Percentiles rank a stretch among this genome's conserved stretches.
phyloP scores from a whole-genome alignment of 2,329 filamentous ascomycete species.

The Ophiostoma perfectum region DNA sequence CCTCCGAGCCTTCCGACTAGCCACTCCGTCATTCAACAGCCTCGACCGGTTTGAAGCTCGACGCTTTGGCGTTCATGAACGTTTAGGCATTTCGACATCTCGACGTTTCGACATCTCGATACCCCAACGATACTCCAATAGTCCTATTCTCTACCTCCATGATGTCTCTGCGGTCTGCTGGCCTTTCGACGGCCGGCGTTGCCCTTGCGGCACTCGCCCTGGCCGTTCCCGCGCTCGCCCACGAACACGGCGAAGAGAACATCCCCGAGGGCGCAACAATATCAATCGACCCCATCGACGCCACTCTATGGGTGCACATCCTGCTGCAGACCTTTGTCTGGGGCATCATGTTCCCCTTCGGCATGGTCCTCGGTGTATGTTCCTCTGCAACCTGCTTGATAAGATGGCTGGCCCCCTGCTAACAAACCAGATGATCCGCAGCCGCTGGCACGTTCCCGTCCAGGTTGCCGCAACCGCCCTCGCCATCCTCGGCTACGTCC shows the following conservation, averaged over 20 bases:
- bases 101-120: not conserved
- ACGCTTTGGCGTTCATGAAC: no score
- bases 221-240: slow-evolving; percentile 32
- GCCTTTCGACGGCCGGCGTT: slow-evolving; percentile 7
- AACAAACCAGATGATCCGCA: slow-evolving; percentile 66
- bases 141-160: not conserved
- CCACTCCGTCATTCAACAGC: not conserved
- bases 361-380: slow-evolving; percentile 88
- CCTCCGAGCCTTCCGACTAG: slow-evolving; percentile 17
- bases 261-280: slow-evolving; percentile 65
- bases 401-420: not conserved
- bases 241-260: slow-evolving; percentile 48
- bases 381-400: not conserved
- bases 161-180: slow-evolving; percentile 15
- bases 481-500: slow-evolving; percentile 77
- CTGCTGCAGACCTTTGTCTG: slow-evolving; percentile 80
- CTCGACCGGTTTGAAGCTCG: not conserved
- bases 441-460: slow-evolving; percentile 87
- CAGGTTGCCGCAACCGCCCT: slow-evolving; percentile 71
- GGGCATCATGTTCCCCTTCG: slow-evolving; percentile 85
- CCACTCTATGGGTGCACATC: slow-evolving; percentile 90
- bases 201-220: slow-evolving; percentile 22
- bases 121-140: no score
- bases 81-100: not conserved
- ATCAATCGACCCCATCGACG: slow-evolving; percentile 68